These are phyloP conservation scores for Stachybotrys elegans DNA, from an alignment of 2,329 filamentous ascomycete species.

Conservation along the genomic window DNA sequence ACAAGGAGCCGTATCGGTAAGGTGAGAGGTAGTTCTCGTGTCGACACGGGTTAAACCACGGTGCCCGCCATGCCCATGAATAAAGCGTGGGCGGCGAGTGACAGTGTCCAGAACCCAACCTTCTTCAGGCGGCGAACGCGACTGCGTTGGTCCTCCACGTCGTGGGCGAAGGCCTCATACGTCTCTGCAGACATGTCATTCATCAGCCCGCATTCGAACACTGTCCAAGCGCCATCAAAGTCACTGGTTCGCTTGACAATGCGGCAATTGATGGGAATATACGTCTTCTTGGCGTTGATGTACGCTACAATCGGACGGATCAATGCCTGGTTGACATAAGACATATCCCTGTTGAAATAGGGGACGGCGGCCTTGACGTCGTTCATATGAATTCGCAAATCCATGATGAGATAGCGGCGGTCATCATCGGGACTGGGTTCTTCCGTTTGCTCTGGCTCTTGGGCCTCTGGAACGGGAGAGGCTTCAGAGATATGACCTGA, in stretches of 20 bases:
- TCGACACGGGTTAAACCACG: constrained; percentile 48
- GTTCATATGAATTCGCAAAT: constrained; percentile 91
- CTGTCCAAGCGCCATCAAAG: constrained; percentile 93
- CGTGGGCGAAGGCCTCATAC: constrained; percentile 87
- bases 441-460: not conserved
- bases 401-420: constrained; percentile 83
- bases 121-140: constrained; percentile 86
- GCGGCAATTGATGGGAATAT: constrained; percentile 91
- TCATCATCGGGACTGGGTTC: constrained; percentile 41
- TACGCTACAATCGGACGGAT: constrained; percentile 96
- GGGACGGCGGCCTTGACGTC: constrained; percentile 91
- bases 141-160: constrained; percentile 85
- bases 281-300: constrained; percentile 91
- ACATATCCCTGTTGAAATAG: constrained; percentile 84
- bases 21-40: too few relatives aligned
- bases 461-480: constrained; percentile 15
- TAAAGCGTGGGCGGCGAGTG: constrained; percentile 85
- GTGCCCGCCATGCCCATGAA: constrained; percentile 94
- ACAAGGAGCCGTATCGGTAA: too few relatives aligned
- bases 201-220: constrained; percentile 90
- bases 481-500: constrained; percentile 17
- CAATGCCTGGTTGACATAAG: constrained; percentile 93
- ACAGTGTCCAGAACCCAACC: constrained; percentile 93
- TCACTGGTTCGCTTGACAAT: constrained; percentile 85
- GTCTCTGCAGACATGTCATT: constrained; percentile 90